Evolutionary conservation across 768 basidiomycete genomes (phyloP), one percentile per base, ranked within the genome.

Genomic region (Kwoniella dendrophila): DNA sequence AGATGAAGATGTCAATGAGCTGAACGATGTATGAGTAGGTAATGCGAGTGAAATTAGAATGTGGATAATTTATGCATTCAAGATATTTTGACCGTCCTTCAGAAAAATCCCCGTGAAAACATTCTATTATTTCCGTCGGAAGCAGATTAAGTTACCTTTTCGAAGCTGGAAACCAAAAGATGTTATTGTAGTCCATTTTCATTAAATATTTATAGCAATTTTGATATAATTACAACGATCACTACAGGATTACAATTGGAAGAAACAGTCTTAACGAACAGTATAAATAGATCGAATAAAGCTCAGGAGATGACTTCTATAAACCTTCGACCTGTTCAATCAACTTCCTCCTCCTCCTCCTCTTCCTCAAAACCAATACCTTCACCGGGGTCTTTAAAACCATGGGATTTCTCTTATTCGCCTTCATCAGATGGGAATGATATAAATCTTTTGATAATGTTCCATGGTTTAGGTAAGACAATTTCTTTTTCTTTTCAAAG

Each of bases 381-480:
- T 3, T 58, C 71, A 1, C n/a, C 41, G 2, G 64, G 67, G 4
- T 14, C 63, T 12, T 58, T 75, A 3, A 65, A 61, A 53, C 75
- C 73, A 38, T 76, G 75, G 73, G 58, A 62, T 10, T 76, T 73
- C 50, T 62, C 70, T 22, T 78, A 76, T 48, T 14, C 54, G 8
- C 61, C 72, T 20, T 65, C 63, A 20, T 59, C 60, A 11, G 67
- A 72, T 57, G 77, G 77, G 14, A 64, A 67, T 34, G 72, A 76
- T 47, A 54, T 68, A 41, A 78, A 78, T 44, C 51, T 78, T 40
- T 34, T 78, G 27, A 75, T 78, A 58, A 71, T 78, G 72, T 71
- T 78, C 52, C 77, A 78, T 54, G 77, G 77, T 11, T 62, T 75
- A 26, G 77, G 77, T 78, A 49, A 53, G 71, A 64, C 14, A 4